phyloP scores from a whole-genome alignment of 73 alveolate species.

The Paramecium sonneborni region DNA sequence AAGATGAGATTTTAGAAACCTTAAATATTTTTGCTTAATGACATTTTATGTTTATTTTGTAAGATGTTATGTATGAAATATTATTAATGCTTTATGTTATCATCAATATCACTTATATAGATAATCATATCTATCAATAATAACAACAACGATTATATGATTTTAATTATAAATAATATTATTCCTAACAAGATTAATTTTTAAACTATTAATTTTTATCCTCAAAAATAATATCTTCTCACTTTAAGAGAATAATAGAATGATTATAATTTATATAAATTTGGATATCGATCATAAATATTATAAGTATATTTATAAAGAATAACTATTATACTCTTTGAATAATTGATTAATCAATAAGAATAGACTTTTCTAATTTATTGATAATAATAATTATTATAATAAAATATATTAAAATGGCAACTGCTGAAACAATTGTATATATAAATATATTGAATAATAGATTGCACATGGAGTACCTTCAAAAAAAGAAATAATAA shows the following conservation, averaged over 20 bases:
- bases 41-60: not conserved
- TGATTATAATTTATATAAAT: no score
- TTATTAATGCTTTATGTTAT: not conserved
- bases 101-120: not conserved
- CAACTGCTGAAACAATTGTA: not conserved
- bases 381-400: not conserved
- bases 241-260: not conserved
- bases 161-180: no score
- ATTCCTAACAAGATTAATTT: not conserved
- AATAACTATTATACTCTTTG: no score
- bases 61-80: not conserved
- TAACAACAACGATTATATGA: no score
- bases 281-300: no score
- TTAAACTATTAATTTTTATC: not conserved
- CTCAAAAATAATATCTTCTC: not conserved
- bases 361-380: no score
- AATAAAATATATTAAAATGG: not conserved
- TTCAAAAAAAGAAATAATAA: not conserved
- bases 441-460: not conserved
- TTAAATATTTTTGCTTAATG: not conserved
- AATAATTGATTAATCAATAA: no score
- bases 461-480: constrained; percentile 3
- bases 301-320: no score
- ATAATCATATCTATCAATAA: no score
- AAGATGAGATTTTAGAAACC: not conserved